A percentile compares a stretch with the other conserved stretches of the same genome.
Conservation (phyloP, 1,284 basidiomycete species). For the Gomphus bonarii region DNA sequence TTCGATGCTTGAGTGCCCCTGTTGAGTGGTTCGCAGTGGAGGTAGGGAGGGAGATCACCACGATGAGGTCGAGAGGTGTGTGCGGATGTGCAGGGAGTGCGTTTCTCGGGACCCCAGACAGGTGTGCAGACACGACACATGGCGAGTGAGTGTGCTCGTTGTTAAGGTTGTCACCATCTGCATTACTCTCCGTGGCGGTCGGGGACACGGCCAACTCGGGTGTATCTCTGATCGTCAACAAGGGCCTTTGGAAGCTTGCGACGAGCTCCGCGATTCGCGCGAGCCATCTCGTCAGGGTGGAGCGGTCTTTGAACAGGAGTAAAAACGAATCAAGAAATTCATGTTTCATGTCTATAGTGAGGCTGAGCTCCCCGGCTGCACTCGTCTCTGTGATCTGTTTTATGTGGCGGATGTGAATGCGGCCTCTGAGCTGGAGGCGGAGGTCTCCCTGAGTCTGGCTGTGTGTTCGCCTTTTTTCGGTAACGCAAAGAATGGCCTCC, state of each 20-base stretch:
- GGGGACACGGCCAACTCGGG: constrained; percentile 53
- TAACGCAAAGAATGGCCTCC: too few species aligned
- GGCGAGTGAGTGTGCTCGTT: constrained; percentile 24
- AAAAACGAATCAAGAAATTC: constrained; percentile 89
- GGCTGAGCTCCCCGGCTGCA: constrained; percentile 69
- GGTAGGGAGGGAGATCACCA: constrained; percentile 82
- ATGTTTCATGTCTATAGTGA: constrained; percentile 94
- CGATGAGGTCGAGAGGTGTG: constrained; percentile 83
- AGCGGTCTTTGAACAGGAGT: constrained; percentile 85
- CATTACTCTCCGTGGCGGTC: constrained; percentile 35
- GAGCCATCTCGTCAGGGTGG: constrained; percentile 83
- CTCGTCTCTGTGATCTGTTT: constrained; percentile 74
- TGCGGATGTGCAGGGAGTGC: constrained; percentile 72
- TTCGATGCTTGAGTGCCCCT: constrained; percentile 72
- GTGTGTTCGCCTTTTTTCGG: too few species aligned
- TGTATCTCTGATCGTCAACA: constrained; percentile 35
- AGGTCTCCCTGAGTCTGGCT: constrained; percentile 64
- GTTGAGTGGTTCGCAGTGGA: constrained; percentile 63
- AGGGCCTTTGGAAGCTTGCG: constrained; percentile 46
- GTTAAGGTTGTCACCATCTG: constrained; percentile 25
- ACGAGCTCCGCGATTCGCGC: constrained; percentile 70
- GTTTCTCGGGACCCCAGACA: constrained; percentile 67
- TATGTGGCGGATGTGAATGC: constrained; percentile 92
- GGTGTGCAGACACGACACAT: constrained; percentile 63
- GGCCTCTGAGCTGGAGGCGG: constrained; percentile 66